Percentiles rank a stretch among this genome's conserved stretches.
phyloP scores from a whole-genome alignment of 352 stramenopile species.

The Globisporangium viniferum region DNA sequence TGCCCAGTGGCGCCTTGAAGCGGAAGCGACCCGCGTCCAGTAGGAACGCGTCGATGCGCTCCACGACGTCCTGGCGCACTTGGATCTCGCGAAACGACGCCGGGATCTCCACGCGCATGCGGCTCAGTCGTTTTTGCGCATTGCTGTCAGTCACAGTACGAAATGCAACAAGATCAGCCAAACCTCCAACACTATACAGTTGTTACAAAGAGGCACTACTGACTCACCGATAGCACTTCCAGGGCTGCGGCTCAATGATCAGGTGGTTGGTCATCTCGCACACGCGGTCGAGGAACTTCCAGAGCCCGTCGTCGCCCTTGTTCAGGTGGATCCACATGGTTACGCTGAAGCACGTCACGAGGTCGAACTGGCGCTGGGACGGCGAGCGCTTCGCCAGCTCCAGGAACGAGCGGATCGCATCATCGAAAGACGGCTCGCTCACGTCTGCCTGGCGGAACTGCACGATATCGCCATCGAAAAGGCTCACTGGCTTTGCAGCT shows the following conservation, averaged over 20 bases:
- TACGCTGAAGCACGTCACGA: slow-evolving; percentile 81
- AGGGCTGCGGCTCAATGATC: slow-evolving; percentile 79
- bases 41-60: slow-evolving; percentile 66
- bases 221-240: slow-evolving; percentile 78
- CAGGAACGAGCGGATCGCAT: slow-evolving; percentile 40
- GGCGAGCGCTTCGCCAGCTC: slow-evolving; percentile 35
- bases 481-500: slow-evolving; percentile 32
- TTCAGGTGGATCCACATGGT: slow-evolving; percentile 90
- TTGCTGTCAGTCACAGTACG: slow-evolving; percentile 31
- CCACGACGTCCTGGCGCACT: slow-evolving; percentile 55
- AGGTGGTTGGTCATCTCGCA: slow-evolving; percentile 61
- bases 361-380: slow-evolving; percentile 46
- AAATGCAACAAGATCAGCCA: neutral
- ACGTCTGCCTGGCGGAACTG: slow-evolving; percentile 60
- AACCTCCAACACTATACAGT: no score
- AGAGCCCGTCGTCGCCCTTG: slow-evolving; percentile 77
- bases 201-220: neutral
- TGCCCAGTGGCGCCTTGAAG: slow-evolving; percentile 58
- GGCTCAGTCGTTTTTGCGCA: slow-evolving; percentile 60
- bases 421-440: slow-evolving; percentile 43
- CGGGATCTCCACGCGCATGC: slow-evolving; percentile 47
- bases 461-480: slow-evolving; percentile 32
- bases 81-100: slow-evolving; percentile 60
- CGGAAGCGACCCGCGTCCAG: slow-evolving; percentile 54
- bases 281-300: slow-evolving; percentile 63